phyloP scores from a whole-genome alignment of 345 rosid species.

The Linum usitatissimum region DNA sequence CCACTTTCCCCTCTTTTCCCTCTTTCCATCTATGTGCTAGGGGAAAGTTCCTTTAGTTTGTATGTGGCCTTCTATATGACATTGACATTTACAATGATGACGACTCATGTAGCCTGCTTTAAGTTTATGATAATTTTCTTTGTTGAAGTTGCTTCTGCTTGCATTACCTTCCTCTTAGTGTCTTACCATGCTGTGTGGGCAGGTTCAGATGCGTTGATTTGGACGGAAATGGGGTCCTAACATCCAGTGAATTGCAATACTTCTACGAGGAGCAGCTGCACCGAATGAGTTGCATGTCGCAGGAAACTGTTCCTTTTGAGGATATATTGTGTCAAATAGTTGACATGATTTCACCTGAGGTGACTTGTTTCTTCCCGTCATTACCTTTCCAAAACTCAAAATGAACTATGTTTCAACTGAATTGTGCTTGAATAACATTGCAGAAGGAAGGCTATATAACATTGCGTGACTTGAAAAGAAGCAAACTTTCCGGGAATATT shows the following conservation, averaged over 20 bases:
- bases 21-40: too few relatives aligned
- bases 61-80: background rate
- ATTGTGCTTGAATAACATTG: background rate
- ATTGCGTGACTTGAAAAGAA: background rate
- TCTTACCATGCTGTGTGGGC: background rate
- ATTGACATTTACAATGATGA: background rate
- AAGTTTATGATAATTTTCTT: background rate
- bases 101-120: background rate
- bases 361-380: background rate
- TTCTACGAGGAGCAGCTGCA: conserved; percentile 7
- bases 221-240: conserved; percentile 1
- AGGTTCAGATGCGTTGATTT: conserved; percentile 6
- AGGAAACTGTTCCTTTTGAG: conserved; percentile 2
- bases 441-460: conserved; percentile 2
- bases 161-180: background rate
- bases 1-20: too few relatives aligned
- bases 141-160: background rate
- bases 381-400: background rate
- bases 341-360: conserved; percentile 7
- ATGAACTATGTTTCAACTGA: background rate
- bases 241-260: conserved; percentile 2
- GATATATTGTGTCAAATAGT: conserved; percentile 4
- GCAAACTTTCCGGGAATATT: conserved; percentile 3
- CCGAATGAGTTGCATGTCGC: conserved; percentile 1
- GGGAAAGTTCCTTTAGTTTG: background rate